Conservation (phyloP, 176 grass and related monocot genomes). For the Secale cereale region DNA sequence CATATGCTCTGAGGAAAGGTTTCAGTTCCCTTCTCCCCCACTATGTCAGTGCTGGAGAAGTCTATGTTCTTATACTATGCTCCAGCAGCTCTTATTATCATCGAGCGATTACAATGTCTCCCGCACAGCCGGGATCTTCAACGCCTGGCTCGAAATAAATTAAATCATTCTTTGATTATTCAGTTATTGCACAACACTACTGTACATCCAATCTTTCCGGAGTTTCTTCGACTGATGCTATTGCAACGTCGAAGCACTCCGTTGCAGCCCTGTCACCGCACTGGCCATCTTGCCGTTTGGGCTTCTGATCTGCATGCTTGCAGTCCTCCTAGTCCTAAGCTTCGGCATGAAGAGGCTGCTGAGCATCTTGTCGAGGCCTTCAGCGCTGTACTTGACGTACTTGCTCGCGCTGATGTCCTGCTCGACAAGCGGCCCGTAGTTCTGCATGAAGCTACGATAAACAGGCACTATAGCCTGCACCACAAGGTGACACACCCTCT, state of each 20-base stretch:
- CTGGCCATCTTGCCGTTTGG: conserved; percentile 71
- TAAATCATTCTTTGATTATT: neutral
- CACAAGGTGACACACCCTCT: conserved; percentile 74
- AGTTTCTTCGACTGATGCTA: conserved; percentile 28
- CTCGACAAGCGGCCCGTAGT: conserved; percentile 81
- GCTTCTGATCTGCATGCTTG: conserved; percentile 69
- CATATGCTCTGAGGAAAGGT: conserved; percentile 17
- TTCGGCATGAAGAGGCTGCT: conserved; percentile 68
- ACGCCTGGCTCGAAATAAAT: conserved; percentile 21
- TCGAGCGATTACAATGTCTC: conserved; percentile 22
- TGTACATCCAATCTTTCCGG: conserved; percentile 23
- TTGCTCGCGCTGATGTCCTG: conserved; percentile 66
- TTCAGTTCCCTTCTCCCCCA: conserved; percentile 32
- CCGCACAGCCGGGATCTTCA: neutral
- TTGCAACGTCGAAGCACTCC: conserved; percentile 70
- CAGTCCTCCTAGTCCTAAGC: conserved; percentile 50
- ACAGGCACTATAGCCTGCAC: conserved; percentile 79
- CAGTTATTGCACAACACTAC: conserved; percentile 36
- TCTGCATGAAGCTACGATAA: conserved; percentile 98
- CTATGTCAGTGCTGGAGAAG: conserved; percentile 39
- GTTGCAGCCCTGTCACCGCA: conserved; percentile 58
- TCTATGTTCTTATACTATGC: conserved; percentile 23
- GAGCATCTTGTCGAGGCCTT: conserved; percentile 74
- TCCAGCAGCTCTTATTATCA: conserved; percentile 37
- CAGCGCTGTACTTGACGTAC: conserved; percentile 82